A percentile compares a stretch with the other conserved stretches of the same genome.
Evolutionary conservation across 129 eudicot species (phyloP).

Genomic region (Cynara cardunculus): DNA sequence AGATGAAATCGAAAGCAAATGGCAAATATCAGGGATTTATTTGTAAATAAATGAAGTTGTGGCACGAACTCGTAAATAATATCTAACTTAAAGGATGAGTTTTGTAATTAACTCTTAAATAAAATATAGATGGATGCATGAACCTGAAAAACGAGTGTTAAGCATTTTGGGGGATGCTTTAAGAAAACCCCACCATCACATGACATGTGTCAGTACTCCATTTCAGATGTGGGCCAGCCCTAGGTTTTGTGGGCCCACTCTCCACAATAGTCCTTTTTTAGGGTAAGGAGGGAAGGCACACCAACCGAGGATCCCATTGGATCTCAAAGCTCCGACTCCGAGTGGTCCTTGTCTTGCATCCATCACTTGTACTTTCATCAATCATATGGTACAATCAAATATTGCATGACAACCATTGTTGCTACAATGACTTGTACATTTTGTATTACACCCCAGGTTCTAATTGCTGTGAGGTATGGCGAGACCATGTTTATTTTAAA

Average conservation of each 20-base stretch:
- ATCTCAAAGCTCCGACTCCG: neutral
- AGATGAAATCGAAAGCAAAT: no score
- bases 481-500: no score
- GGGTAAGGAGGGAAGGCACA: slow-evolving; percentile 25
- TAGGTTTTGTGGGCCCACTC: slow-evolving; percentile 12
- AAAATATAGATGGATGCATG: neutral
- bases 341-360: slow-evolving; percentile 19
- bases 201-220: slow-evolving; percentile 44
- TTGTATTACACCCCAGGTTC: no score
- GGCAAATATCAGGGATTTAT: neutral
- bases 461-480: no score
- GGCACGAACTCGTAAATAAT: neutral
- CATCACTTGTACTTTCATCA: slow-evolving; percentile 3
- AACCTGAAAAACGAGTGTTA: neutral
- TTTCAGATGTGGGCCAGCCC: slow-evolving; percentile 39
- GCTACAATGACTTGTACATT: no score
- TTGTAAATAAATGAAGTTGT: neutral
- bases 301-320: slow-evolving; percentile 14
- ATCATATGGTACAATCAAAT: neutral
- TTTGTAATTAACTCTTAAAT: neutral
- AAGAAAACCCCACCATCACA: slow-evolving; percentile 45
- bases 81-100: neutral
- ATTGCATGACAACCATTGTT: neutral
- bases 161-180: slow-evolving; percentile 23
- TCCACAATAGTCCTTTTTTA: slow-evolving; percentile 17